Evolutionary conservation across 805 yeast species (phyloP).

Genomic region (Candida vartiovaarae): DNA sequence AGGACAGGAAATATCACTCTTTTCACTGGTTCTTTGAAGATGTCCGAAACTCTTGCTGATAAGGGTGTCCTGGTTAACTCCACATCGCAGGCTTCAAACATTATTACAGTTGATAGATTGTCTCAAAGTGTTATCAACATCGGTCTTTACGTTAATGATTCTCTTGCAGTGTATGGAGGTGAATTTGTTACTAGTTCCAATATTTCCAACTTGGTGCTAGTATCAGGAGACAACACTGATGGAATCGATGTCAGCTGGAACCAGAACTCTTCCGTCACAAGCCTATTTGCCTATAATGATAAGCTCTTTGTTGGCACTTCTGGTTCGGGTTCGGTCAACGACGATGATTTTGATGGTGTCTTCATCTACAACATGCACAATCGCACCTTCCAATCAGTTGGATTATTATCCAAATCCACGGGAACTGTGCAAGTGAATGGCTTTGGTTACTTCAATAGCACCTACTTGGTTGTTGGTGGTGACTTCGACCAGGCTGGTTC

Average conservation of each 20-base stretch:
- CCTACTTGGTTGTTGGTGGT: slow-evolving; percentile 65
- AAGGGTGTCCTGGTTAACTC: slow-evolving; percentile 13
- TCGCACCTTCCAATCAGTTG: slow-evolving; percentile 14
- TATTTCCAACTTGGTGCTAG: slow-evolving; percentile 19
- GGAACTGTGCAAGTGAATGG: slow-evolving; percentile 32
- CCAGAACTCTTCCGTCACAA: slow-evolving; percentile 10
- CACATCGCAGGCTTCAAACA: slow-evolving; percentile 12
- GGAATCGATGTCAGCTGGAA: slow-evolving; percentile 26
- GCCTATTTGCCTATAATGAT: slow-evolving; percentile 13
- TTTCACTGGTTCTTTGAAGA: slow-evolving; percentile 20
- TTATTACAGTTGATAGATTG: slow-evolving; percentile 12
- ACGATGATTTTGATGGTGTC: slow-evolving; percentile 35
- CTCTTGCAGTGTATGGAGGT: slow-evolving; percentile 56
- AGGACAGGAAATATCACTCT: slow-evolving; percentile 12
- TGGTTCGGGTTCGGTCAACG: slow-evolving; percentile 28
- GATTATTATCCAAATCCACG: slow-evolving; percentile 20
- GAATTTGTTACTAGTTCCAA: slow-evolving; percentile 30
- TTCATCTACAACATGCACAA: slow-evolving; percentile 43
- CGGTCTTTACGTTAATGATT: slow-evolving; percentile 39
- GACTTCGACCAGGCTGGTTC: slow-evolving; percentile 47
- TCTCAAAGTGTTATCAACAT: slow-evolving; percentile 21
- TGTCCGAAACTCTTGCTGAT: slow-evolving; percentile 13
- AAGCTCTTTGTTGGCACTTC: slow-evolving; percentile 38
- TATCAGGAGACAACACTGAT: slow-evolving; percentile 19
- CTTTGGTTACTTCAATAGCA: slow-evolving; percentile 25